phyloP scores from a whole-genome alignment of 495 filamentous ascomycete species.

The Aspergillus leporis region DNA sequence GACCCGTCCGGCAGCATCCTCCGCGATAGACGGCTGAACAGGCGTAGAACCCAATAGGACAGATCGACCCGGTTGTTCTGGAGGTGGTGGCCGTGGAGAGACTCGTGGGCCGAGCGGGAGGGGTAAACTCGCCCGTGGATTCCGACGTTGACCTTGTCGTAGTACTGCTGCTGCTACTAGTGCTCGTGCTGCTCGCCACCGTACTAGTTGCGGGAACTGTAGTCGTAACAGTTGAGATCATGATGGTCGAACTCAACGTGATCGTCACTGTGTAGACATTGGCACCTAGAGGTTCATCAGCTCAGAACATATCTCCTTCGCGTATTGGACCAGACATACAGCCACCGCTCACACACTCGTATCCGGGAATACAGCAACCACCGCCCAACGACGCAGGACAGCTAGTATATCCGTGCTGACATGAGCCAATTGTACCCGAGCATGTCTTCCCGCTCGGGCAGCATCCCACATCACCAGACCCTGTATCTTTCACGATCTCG shows the following conservation, averaged over 20 bases:
- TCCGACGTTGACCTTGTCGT: slow-evolving; percentile 16
- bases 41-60: slow-evolving; percentile 76
- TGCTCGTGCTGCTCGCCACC: slow-evolving; percentile 26
- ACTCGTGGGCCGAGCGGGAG: slow-evolving; percentile 52
- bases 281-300: slow-evolving; percentile 35
- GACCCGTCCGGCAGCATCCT: slow-evolving; percentile 80
- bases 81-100: slow-evolving; percentile 35
- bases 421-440: slow-evolving; percentile 61
- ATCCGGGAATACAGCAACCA: slow-evolving; percentile 85
- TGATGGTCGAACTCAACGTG: slow-evolving; percentile 44
- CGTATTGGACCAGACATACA: slow-evolving; percentile 57
- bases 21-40: slow-evolving; percentile 65
- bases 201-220: slow-evolving; percentile 35
- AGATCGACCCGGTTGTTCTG: slow-evolving; percentile 44
- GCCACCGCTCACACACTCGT: slow-evolving; percentile 73
- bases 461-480: slow-evolving; percentile 78
- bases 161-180: slow-evolving; percentile 24
- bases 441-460: slow-evolving; percentile 75
- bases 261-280: slow-evolving; percentile 48
- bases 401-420: slow-evolving; percentile 61
- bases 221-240: slow-evolving; percentile 41
- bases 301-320: slow-evolving; percentile 3
- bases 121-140: slow-evolving; percentile 32
- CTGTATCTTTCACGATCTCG: slow-evolving; percentile 68
- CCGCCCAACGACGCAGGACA: slow-evolving; percentile 73